Percentiles rank a stretch among this genome's conserved stretches.
Conservation (phyloP, 225 moss, liverwort and hornwort genomes). For the Marchantia paleacea region DNA sequence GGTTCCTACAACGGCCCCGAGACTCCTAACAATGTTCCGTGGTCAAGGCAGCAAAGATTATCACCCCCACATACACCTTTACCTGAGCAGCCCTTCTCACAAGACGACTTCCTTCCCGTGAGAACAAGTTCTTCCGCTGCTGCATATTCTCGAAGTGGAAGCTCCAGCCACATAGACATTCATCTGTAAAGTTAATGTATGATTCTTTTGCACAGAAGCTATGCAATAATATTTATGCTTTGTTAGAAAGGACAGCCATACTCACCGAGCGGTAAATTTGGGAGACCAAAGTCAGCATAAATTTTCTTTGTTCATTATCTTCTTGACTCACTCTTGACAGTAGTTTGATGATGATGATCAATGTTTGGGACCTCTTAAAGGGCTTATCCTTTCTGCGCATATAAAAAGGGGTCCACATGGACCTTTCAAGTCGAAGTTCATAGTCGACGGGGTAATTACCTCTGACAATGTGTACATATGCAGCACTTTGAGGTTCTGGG, state of each 20-base stretch:
- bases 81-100: constrained; percentile 44
- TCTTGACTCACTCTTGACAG: not conserved
- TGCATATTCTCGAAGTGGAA: constrained; percentile 25
- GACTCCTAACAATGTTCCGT: constrained; percentile 27
- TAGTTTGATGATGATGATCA: not conserved
- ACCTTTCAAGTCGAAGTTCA: not conserved
- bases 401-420: not conserved
- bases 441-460: constrained; percentile 6
- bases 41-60: constrained; percentile 44
- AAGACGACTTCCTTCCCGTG: constrained; percentile 37
- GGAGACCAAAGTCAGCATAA: not conserved
- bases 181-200: constrained; percentile 27
- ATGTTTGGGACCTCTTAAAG: not conserved
- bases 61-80: constrained; percentile 40
- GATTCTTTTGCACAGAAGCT: constrained; percentile 27
- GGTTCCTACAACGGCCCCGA: constrained; percentile 20
- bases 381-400: not conserved
- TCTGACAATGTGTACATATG: constrained; percentile 4
- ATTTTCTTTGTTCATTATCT: not conserved
- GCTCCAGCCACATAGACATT: constrained; percentile 32
- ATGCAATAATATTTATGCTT: not conserved
- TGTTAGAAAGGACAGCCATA: not conserved
- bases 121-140: constrained; percentile 20
- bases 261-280: too few species aligned
- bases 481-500: not conserved